Percentiles rank a stretch among this genome's conserved stretches.
phyloP scores from a whole-genome alignment of 108 stramenopile species.

The Stephanodiscus triporus region DNA sequence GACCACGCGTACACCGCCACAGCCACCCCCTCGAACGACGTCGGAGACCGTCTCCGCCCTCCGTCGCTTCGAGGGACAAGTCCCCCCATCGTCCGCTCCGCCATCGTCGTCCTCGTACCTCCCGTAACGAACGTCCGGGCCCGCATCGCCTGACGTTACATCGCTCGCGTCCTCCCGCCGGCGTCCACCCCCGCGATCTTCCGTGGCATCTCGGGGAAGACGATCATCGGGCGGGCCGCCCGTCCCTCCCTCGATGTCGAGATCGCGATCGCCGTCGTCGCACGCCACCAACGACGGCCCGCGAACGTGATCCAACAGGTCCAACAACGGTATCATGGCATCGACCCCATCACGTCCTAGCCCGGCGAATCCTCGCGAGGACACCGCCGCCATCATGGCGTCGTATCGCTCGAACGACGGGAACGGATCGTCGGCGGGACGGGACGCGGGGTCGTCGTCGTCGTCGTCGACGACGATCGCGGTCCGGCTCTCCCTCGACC shows the following conservation, averaged over 20 bases:
- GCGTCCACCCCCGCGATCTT: not conserved
- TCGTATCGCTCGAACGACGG: slow-evolving; percentile 65
- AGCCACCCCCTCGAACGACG: not conserved
- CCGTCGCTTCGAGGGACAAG: not conserved
- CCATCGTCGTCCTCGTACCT: not conserved
- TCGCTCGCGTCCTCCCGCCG: not conserved
- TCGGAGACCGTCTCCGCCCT: not conserved
- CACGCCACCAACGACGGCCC: slow-evolving; percentile 18
- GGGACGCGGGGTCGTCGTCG: too few relatives aligned
- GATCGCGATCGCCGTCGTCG: not conserved
- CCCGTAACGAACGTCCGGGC: slow-evolving; percentile 4
- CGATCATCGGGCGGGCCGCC: not conserved
- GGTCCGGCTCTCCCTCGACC: slow-evolving; percentile 8
- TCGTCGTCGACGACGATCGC: slow-evolving; percentile 3
- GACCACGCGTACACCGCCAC: slow-evolving; percentile 31
- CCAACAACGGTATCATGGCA: slow-evolving; percentile 74
- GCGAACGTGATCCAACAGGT: slow-evolving; percentile 79
- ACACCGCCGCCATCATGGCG: slow-evolving; percentile 65
- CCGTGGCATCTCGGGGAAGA: slow-evolving; percentile 22
- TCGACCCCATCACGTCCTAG: slow-evolving; percentile 54
- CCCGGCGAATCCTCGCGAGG: slow-evolving; percentile 74
- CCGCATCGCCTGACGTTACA: not conserved
- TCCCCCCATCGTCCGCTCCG: too few relatives aligned
- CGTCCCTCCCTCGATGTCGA: not conserved
- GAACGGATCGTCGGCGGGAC: too few relatives aligned